These are phyloP conservation scores for Stipa capillata DNA, from an alignment of 176 grass and related monocot species.

Conservation along the genomic window DNA sequence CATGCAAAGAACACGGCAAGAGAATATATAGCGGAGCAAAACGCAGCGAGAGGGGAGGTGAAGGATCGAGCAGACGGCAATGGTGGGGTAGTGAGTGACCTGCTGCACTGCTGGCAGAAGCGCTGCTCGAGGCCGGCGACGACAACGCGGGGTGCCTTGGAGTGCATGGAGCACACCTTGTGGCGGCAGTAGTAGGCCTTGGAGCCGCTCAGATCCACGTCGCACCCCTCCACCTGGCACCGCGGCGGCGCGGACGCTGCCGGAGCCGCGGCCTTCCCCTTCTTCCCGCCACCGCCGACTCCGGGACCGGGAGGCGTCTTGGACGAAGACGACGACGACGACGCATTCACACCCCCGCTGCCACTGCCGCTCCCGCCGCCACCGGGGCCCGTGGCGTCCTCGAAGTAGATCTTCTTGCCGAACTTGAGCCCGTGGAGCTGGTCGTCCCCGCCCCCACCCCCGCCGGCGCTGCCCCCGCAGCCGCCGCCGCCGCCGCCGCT, in stretches of 20 bases:
- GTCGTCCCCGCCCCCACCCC: conserved; percentile 13
- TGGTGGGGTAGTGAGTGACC: too few relatives aligned
- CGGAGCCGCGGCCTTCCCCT: conserved; percentile 39
- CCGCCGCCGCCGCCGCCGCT: not conserved
- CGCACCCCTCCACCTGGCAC: conserved; percentile 94
- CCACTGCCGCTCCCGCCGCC: not conserved
- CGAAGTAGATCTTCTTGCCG: conserved; percentile 99
- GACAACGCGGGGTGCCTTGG: conserved; percentile 61
- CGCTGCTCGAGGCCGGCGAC: conserved; percentile 87
- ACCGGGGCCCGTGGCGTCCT: conserved; percentile 32
- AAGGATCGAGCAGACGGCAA: not conserved
- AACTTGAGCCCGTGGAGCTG: conserved; percentile 69
- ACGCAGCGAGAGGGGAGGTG: not conserved
- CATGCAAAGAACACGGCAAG: not conserved
- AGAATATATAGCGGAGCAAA: not conserved
- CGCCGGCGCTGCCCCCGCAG: not conserved
- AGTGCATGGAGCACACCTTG: conserved; percentile 83
- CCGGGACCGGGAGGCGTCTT: too few relatives aligned
- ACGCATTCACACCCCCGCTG: not conserved
- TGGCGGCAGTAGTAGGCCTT: conserved; percentile 84
- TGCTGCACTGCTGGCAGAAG: conserved; percentile 99
- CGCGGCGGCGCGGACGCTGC: conserved; percentile 29
- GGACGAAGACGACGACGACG: too few relatives aligned
- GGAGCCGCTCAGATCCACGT: conserved; percentile 61
- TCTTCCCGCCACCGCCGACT: conserved; percentile 26